These are phyloP conservation scores for Thinopyrum obtusiflorum DNA, from an alignment of 202 grass and related monocot genomes.

Conservation along the genomic window DNA sequence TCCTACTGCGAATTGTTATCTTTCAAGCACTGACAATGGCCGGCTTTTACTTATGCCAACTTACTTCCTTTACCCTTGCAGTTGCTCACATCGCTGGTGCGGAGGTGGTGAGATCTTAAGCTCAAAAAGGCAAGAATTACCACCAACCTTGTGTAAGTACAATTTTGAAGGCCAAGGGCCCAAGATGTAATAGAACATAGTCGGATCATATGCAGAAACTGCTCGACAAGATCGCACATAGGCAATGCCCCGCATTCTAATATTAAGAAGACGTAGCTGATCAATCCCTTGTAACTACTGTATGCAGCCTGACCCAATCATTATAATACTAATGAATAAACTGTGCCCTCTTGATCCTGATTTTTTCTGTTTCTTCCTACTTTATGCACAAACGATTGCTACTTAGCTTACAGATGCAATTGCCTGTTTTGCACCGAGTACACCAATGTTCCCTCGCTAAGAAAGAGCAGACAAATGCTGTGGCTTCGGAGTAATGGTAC, in stretches of 20 bases:
- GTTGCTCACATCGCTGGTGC: conserved; percentile 78
- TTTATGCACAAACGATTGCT: background rate
- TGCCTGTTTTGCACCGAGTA: too few relatives aligned
- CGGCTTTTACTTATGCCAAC: background rate
- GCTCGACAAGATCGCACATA: background rate
- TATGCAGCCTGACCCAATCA: background rate
- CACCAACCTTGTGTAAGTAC: conserved; percentile 31
- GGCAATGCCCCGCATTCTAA: background rate
- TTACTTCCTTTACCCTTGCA: conserved; percentile 32
- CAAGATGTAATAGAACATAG: conserved; percentile 26
- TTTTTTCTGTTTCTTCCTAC: background rate
- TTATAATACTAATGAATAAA: conserved; percentile 24
- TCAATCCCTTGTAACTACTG: background rate
- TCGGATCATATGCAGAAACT: conserved; percentile 16
- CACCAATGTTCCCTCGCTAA: background rate
- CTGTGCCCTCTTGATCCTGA: background rate
- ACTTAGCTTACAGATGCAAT: background rate
- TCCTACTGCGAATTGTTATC: background rate
- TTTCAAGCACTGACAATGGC: background rate
- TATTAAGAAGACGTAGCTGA: conserved; percentile 33
- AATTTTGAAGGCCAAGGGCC: conserved; percentile 51
- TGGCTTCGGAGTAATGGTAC: background rate
- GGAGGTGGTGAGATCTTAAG: conserved; percentile 59
- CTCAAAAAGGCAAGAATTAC: background rate
- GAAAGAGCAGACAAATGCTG: background rate